Evolutionary conservation across 2,329 filamentous ascomycete species (phyloP), one percentile per base, ranked within the genome.

Genomic region (Pseudocercospora fijiensis): DNA sequence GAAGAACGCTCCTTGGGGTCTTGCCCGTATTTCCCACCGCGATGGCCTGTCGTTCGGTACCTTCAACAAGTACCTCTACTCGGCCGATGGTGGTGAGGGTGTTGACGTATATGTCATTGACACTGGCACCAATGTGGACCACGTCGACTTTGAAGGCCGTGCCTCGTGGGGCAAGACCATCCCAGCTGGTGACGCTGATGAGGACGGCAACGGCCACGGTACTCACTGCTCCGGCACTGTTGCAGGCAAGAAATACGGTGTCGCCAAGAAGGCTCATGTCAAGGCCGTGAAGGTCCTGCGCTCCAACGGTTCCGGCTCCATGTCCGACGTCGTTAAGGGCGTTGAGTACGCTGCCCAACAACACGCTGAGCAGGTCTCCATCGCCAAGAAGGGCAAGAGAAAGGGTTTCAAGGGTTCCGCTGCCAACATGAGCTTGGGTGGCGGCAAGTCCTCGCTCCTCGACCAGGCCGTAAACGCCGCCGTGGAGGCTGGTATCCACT

Each of bases 181-280:
- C 73, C 96, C 96, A 66, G 71, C 79, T 55, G 88, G 88, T 66
- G 93, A 99, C 76, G 88, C 85, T 57, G 95, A 99, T 76, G 84
- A 86, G 72, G 95, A 99, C 81, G 95, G 95, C 79, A 99, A 99
- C 75, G 95, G 95, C 67, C 95, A 99, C 84, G 95, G 95, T 74
- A 99, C 95, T 75, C 95, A 99, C 86, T 99, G 95, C 88, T 98
- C 95, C 69, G 95, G 95, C 73, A 99, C 96, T 67, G 89, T 99
- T 74, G 95, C 91, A 70, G 95, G 96, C 78, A 96, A 95, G 88
- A 97, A 96, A 85, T 99, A 96, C 77, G 95, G 95, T 86, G 95
- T 99, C 69, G 94, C 95, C 78, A 99, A 99, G 89, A 97, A 98
- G 87, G 95, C 96, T 76, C 88, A 91, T 73, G 84, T 99, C 79